phyloP scores from a whole-genome alignment of 257 asterid species.

The Voacanga thouarsii region DNA sequence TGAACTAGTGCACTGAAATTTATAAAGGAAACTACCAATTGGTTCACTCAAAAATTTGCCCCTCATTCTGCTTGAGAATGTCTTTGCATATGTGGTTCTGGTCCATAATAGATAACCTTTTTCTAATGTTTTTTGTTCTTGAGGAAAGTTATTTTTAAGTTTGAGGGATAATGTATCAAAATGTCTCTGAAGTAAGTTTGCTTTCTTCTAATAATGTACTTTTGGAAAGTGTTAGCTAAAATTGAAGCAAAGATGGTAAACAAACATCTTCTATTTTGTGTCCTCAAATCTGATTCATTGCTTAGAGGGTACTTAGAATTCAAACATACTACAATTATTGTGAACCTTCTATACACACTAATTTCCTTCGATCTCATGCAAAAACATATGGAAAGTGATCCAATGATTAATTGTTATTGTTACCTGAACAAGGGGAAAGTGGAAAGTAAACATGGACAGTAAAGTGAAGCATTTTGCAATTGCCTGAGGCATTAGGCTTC shows the following conservation, averaged over 20 bases:
- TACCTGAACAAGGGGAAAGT: background rate
- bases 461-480: background rate
- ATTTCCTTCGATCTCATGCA: background rate
- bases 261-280: background rate
- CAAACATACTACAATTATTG: background rate
- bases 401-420: background rate
- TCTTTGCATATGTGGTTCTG: background rate
- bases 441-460: background rate
- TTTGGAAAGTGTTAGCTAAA: background rate
- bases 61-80: background rate
- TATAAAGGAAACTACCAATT: background rate
- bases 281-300: background rate
- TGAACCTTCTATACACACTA: background rate
- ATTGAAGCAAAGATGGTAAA: background rate
- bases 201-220: background rate
- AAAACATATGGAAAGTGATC: background rate
- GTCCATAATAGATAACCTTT: background rate
- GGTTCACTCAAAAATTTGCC: background rate
- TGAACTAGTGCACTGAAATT: background rate
- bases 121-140: background rate
- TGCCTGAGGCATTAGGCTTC: background rate
- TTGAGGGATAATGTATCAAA: background rate
- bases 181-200: background rate
- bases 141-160: background rate
- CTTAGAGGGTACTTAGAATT: background rate